Conservation (phyloP, 768 basidiomycete genomes). For the Amanita rubescens region DNA sequence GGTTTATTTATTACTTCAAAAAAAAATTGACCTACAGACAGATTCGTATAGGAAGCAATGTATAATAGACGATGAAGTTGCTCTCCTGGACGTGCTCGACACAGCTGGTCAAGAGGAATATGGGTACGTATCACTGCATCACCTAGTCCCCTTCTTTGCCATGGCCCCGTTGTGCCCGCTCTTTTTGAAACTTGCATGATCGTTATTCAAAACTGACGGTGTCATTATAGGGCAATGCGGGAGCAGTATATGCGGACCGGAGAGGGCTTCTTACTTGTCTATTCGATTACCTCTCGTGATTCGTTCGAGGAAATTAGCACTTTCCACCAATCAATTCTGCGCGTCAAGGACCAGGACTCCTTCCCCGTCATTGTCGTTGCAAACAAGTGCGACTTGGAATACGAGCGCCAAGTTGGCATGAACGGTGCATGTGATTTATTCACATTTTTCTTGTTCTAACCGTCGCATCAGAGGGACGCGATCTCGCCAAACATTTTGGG, state of each 20-base stretch:
- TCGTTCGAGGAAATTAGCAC: constrained; percentile 96
- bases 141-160: not conserved
- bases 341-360: constrained; percentile 93
- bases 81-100: constrained; percentile 91
- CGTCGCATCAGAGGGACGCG: constrained; percentile 74
- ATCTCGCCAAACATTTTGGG: constrained; percentile 90
- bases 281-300: constrained; percentile 96
- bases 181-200: not conserved
- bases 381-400: constrained; percentile 97
- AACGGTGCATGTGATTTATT: constrained; percentile 52
- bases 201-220: not conserved
- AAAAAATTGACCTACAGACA: constrained; percentile 22
- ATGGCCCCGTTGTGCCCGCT: not conserved
- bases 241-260: constrained; percentile 99
- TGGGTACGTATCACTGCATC: constrained; percentile 47
- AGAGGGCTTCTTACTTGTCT: constrained; percentile 96
- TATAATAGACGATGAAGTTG: constrained; percentile 98
- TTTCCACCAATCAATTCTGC: constrained; percentile 93
- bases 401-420: constrained; percentile 93
- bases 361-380: constrained; percentile 96
- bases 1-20: not conserved
- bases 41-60: constrained; percentile 98
- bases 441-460: not conserved
- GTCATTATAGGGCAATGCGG: constrained; percentile 75
- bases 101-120: constrained; percentile 99